Evolutionary conservation across 116 monocot genomes (phyloP), one percentile per base, ranked within the genome.

Genomic region (Thalassia testudinum): DNA sequence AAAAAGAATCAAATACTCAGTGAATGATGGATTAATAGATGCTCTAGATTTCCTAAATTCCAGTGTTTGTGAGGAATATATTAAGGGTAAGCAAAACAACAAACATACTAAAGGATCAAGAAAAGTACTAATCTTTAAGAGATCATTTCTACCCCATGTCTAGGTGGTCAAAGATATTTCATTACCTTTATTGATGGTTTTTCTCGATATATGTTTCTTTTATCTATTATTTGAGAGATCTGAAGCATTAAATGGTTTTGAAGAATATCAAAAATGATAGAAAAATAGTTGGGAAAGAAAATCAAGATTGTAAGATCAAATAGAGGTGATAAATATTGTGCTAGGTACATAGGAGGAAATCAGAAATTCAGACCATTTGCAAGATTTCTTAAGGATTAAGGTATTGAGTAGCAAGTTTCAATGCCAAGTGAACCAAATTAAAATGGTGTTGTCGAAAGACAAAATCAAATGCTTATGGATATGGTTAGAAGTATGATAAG

Each of bases 41-140:
- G 26, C 53, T 47, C 45, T 65, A 24, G 59, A 65, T 25, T 71
- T 71, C 27, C 64, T 18, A 12, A 19, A 71, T 22, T 60, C 59
- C 42, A 47, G 47, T 5, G 26, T 34, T 40, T 72, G 53, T 60
- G 34, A 65, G 10, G 54, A 44, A 20, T 61, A 26, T 16, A 66
- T 55, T 47, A 66, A 72, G 16, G 48, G 38, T 45, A 66, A 60
- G 26, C 15, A 50, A 22, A 60, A 40, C 12, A 64, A 38, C 47
- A 56, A 40, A 24, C 12, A 14, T 20, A 64, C 26, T 1, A 71
- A 58, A 52, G 52, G 59, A 54, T 52, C 64, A 17, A 65, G 0
- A 1, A n/a, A n/a, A 30, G 59, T 15, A 59, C 5, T 10, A 28
- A 16, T 23, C 26, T 26, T 18, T 42, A 61, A 14, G 55, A 55